Evolutionary conservation across 1,139 yeast species (phyloP), one percentile per base, ranked within the genome.

Genomic region (Kodamaea plutei): DNA sequence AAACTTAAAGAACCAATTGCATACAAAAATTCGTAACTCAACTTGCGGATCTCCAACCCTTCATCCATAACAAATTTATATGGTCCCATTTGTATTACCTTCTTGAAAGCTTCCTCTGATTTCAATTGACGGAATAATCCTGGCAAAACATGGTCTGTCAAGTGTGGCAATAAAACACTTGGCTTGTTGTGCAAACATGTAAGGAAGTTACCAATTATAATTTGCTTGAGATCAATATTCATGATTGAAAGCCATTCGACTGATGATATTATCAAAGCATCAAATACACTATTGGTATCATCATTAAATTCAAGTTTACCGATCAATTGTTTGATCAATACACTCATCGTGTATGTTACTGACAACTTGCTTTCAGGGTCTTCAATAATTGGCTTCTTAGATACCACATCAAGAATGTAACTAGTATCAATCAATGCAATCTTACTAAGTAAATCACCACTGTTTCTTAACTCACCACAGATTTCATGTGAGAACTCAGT

Each of bases 1-100:
- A 47, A 44, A 26, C 54, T 54, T 20, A 60, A 39, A 2, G 57
- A 52, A 15, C 59, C 52, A 14, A 83, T 54, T 5, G 84, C 69
- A 50, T 79, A 79, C 28, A 84, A 60, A 19, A 81, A 61, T 48
- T 85, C 95, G 51, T 80, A 84, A 7, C 84, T 69, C 29, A 83
- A 69, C 50, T 83, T 84, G 34, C 96, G 67, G 36, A 79, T 73
- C 39, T 79, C 88, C 28, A 84, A 61, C 0, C 91, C 94, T 45
- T 81, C 83, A 48, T 85, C 96, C 26, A 84, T 73, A 38, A 79
- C 78, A 49, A 84, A 89, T 47, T 84, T 84, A 62, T 83, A 84
- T 0, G 95, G 95, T 0, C 96, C 96, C 79, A 87, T 84, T 28
- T 81, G 84, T 23, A 85, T 80, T 8, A 69, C 61, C 35, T 79